phyloP scores from a whole-genome alignment of 2,329 filamentous ascomycete species.

The Pseudogymnoascus sp. region DNA sequence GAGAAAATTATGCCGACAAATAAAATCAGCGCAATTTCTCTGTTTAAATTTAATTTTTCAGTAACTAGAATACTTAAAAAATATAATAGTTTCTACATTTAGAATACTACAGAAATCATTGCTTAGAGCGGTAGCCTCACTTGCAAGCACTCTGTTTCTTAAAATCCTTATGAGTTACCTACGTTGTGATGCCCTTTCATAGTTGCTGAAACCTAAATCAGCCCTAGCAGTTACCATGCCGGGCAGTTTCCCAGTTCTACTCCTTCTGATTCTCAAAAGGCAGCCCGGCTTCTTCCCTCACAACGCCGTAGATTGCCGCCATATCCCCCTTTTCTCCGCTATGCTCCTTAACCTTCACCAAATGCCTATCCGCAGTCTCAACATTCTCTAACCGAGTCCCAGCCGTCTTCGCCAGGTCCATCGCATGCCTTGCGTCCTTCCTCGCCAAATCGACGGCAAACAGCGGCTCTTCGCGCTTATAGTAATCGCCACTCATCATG shows the following conservation, averaged over 20 bases:
- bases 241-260: background rate
- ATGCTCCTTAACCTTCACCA: conserved; percentile 62
- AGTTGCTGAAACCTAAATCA: background rate
- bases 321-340: conserved; percentile 68
- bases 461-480: conserved; percentile 66
- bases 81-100: no score
- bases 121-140: background rate
- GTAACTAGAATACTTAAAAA: no score
- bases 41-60: no score
- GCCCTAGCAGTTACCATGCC: background rate
- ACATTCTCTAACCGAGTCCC: conserved; percentile 58
- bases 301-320: conserved; percentile 73
- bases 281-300: conserved; percentile 65
- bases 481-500: conserved; percentile 70
- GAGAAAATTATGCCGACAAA: no score
- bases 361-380: conserved; percentile 60
- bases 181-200: background rate
- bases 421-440: conserved; percentile 74
- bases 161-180: background rate
- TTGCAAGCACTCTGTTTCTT: background rate
- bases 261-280: conserved; percentile 56
- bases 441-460: conserved; percentile 75
- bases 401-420: conserved; percentile 53
- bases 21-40: no score
- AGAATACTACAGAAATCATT: background rate